Conservation (phyloP, 139 green algal genomes). For the Chlamydomonas sphaeroides region DNA sequence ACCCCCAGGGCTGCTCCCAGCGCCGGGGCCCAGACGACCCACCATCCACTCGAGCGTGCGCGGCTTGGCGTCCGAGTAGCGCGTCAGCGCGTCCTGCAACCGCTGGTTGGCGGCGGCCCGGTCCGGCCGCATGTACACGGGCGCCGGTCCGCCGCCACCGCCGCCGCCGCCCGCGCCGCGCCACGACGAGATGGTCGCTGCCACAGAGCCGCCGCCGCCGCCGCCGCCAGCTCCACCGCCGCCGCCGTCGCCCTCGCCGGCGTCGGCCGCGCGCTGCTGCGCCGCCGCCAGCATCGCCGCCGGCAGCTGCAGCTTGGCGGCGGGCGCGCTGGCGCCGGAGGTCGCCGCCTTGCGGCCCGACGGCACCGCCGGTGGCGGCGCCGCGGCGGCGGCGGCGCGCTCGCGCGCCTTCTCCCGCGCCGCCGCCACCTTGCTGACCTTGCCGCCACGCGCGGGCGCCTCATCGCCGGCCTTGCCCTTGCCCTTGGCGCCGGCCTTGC, state of each 20-base stretch:
- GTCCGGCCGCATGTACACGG: slow-evolving; percentile 37
- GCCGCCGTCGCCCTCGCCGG: background rate
- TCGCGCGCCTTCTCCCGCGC: slow-evolving; percentile 29
- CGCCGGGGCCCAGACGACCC: too few species aligned
- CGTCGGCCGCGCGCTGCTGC: slow-evolving; percentile 18
- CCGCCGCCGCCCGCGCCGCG: background rate
- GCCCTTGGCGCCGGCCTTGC: background rate
- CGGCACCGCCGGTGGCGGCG: background rate
- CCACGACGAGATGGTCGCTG: slow-evolving; percentile 4
- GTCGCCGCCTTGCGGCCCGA: background rate
- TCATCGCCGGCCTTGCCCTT: background rate
- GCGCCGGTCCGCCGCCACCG: background rate
- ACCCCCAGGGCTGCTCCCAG: too few species aligned
- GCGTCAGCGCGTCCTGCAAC: slow-evolving; percentile 32
- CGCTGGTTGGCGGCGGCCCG: slow-evolving; percentile 13
- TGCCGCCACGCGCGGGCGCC: too few species aligned
- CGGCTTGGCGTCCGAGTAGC: slow-evolving; percentile 28
- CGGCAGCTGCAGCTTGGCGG: slow-evolving; percentile 17
- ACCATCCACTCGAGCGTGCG: slow-evolving; percentile 48
- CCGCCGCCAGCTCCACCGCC: slow-evolving; percentile 3
- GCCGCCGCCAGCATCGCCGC: slow-evolving; percentile 36
- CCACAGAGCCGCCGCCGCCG: slow-evolving; percentile 12
- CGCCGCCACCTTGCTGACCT: slow-evolving; percentile 16
- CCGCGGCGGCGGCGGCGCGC: background rate
- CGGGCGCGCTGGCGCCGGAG: background rate